Percentiles rank a stretch among this genome's conserved stretches.
These are phyloP conservation scores for Plectosphaerella sp. DNA, from an alignment of 2,329 filamentous ascomycete species.

Conservation along the genomic window DNA sequence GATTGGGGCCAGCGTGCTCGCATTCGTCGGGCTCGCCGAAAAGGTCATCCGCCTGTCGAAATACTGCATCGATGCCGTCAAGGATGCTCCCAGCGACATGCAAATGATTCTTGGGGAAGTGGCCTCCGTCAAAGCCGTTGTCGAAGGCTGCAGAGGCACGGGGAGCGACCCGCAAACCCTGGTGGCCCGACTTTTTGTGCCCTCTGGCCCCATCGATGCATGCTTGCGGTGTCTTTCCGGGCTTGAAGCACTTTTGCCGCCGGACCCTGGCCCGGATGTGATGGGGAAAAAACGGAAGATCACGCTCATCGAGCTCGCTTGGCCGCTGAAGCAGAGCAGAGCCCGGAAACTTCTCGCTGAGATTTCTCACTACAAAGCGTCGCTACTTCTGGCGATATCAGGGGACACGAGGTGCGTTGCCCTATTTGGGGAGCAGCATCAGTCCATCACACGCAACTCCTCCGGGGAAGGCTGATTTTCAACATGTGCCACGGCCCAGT, in stretches of 20 bases:
- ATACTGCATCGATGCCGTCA: slow-evolving; percentile 9
- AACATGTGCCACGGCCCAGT: background rate
- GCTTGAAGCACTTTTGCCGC: background rate
- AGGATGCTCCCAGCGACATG: slow-evolving; percentile 12
- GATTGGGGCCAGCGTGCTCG: slow-evolving; percentile 8
- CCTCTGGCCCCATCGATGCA: background rate
- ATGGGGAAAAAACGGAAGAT: background rate
- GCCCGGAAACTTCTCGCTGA: slow-evolving; percentile 7
- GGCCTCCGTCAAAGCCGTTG: slow-evolving; percentile 7
- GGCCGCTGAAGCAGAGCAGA: slow-evolving; percentile 9
- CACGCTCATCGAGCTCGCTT: slow-evolving; percentile 2
- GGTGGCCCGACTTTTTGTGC: slow-evolving; percentile 1
- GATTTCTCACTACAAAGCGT: slow-evolving; percentile 9
- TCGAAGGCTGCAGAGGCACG: background rate
- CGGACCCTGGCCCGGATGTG: background rate
- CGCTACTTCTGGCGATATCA: slow-evolving; percentile 6
- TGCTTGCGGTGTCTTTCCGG: background rate
- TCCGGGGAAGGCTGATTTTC: no score
- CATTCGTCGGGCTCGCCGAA: slow-evolving; percentile 11
- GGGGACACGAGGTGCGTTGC: slow-evolving; percentile 7
- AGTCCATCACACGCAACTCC: no score
- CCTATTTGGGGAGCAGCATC: background rate
- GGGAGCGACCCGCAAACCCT: background rate
- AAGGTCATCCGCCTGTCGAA: slow-evolving; percentile 8
- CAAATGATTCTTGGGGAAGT: slow-evolving; percentile 11